These are phyloP conservation scores for Piper betle DNA, from an alignment of 164 flowering plant genomes.

Conservation along the genomic window DNA sequence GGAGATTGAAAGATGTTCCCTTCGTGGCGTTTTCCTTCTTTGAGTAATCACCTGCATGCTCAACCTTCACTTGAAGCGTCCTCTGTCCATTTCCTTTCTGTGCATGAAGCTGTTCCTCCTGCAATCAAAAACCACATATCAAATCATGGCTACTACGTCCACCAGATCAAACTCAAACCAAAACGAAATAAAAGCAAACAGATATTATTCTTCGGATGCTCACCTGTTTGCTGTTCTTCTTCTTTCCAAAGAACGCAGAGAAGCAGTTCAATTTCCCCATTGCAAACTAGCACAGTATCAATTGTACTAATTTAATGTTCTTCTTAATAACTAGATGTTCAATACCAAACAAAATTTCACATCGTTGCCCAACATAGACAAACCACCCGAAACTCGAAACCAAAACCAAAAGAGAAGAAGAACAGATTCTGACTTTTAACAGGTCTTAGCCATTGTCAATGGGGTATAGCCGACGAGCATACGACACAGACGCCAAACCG, in stretches of 20 bases:
- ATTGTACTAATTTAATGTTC: background rate
- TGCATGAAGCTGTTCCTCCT: slow-evolving; percentile 5
- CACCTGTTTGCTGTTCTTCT: too few relatives aligned
- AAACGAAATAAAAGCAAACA: background rate
- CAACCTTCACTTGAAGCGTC: slow-evolving; percentile 29
- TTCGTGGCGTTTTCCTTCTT: slow-evolving; percentile 15
- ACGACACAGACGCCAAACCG: slow-evolving; percentile 30
- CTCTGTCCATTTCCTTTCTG: slow-evolving; percentile 17
- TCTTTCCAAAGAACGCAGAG: slow-evolving; percentile 23
- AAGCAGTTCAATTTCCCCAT: slow-evolving; percentile 50
- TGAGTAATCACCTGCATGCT: slow-evolving; percentile 21
- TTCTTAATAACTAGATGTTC: background rate
- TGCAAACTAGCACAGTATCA: background rate
- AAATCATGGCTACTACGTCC: background rate
- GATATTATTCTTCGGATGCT: slow-evolving; percentile 34
- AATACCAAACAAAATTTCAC: slow-evolving; percentile 3
- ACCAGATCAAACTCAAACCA: background rate
- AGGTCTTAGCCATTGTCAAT: slow-evolving; percentile 67
- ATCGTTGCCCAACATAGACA: slow-evolving; percentile 11
- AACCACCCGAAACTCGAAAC: background rate
- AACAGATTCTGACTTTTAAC: background rate
- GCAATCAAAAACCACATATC: slow-evolving; percentile 8
- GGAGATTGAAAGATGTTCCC: slow-evolving; percentile 22
- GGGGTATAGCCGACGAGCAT: slow-evolving; percentile 21
- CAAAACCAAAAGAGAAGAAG: background rate